phyloP scores from a whole-genome alignment of 2,329 filamentous ascomycete species.

The Beauveria medogensis region DNA sequence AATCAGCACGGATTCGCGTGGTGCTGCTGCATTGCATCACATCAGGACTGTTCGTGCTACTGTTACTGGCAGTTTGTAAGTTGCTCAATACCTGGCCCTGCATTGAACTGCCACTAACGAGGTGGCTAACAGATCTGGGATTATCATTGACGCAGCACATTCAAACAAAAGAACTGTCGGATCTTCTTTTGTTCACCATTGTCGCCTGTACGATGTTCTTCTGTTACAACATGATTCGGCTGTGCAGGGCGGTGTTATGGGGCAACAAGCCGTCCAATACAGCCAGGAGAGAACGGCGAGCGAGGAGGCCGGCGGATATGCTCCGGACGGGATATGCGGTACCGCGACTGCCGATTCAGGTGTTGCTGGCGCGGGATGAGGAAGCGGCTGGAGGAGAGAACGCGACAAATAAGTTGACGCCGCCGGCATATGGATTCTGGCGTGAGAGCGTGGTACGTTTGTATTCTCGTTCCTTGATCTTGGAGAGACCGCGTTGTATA shows the following conservation, averaged over 20 bases:
- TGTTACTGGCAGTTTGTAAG: conserved; percentile 60
- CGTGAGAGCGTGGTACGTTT: conserved; percentile 67
- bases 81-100: conserved; percentile 13
- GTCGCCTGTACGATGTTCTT: conserved; percentile 70
- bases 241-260: conserved; percentile 58
- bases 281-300: background rate
- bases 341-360: conserved; percentile 65
- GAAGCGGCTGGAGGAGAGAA: conserved; percentile 53
- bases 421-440: conserved; percentile 83
- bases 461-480: background rate
- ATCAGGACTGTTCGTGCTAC: conserved; percentile 53
- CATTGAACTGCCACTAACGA: background rate
- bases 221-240: conserved; percentile 66
- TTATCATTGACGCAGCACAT: conserved; percentile 59
- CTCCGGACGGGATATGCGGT: conserved; percentile 54
- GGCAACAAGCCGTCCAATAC: conserved; percentile 26
- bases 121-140: conserved; percentile 52
- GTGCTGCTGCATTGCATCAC: conserved; percentile 55
- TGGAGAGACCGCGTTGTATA: background rate
- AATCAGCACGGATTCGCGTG: conserved; percentile 43
- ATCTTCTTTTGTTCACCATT: conserved; percentile 72
- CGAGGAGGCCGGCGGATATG: background rate
- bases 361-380: conserved; percentile 67
- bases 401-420: conserved; percentile 50
- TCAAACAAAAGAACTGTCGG: conserved; percentile 63